These are phyloP conservation scores for Sporothrix phasma DNA, from an alignment of 2,329 filamentous ascomycete species.

Conservation along the genomic window DNA sequence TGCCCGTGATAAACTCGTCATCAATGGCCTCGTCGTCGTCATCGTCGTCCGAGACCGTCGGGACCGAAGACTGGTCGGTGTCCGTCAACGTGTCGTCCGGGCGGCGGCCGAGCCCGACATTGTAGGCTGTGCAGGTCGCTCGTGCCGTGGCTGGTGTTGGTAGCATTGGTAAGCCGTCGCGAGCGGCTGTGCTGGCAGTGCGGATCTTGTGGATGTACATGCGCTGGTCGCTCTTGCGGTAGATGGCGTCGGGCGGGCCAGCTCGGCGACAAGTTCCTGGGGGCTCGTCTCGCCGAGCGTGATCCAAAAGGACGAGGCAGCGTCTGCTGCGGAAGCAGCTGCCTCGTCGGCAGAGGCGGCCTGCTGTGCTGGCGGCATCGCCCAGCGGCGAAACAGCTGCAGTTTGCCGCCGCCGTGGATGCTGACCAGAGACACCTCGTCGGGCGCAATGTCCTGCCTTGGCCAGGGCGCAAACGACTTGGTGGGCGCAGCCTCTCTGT, in stretches of 20 bases:
- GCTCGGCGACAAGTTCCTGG: slow-evolving; percentile 80
- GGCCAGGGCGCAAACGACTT: slow-evolving; percentile 59
- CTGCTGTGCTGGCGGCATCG: slow-evolving; percentile 21
- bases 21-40: slow-evolving; percentile 47
- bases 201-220: slow-evolving; percentile 73
- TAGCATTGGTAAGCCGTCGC: slow-evolving; percentile 29
- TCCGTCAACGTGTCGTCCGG: slow-evolving; percentile 51
- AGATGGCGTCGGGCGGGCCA: slow-evolving; percentile 89
- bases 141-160: slow-evolving; percentile 23
- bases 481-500: slow-evolving; percentile 61
- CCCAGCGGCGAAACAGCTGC: slow-evolving; percentile 65
- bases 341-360: neutral
- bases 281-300: slow-evolving; percentile 77
- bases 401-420: slow-evolving; percentile 70
- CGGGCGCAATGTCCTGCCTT: slow-evolving; percentile 74
- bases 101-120: slow-evolving; percentile 13
- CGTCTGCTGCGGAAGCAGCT: neutral
- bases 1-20: slow-evolving; percentile 40
- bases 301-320: slow-evolving; percentile 47
- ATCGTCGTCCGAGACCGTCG: slow-evolving; percentile 63
- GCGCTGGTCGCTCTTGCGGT: slow-evolving; percentile 79
- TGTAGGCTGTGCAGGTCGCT: neutral
- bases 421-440: slow-evolving; percentile 74
- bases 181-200: slow-evolving; percentile 41
- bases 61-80: slow-evolving; percentile 64